These are phyloP conservation scores for Noccaea caerulescens DNA, from an alignment of 345 rosid genomes.

Conservation along the genomic window DNA sequence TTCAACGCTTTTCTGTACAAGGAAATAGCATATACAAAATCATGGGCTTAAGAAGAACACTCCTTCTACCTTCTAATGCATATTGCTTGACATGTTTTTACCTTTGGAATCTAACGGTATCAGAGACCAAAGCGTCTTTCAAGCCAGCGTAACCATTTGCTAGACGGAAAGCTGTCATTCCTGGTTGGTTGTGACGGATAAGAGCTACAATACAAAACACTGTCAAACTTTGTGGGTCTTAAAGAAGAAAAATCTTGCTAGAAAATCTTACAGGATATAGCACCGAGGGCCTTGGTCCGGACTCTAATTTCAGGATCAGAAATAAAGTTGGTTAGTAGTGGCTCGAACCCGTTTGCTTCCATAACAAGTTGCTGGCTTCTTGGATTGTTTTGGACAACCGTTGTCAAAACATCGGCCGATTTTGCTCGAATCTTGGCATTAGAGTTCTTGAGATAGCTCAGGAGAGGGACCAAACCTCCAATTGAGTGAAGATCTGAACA, in stretches of 20 bases:
- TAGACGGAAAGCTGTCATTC: constrained; percentile 76
- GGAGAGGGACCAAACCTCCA: constrained; percentile 90
- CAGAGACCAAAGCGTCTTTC: constrained; percentile 80
- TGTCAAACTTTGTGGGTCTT: not conserved
- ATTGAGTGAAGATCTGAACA: constrained; percentile 82
- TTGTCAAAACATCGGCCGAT: constrained; percentile 84
- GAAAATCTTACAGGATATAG: constrained; percentile 80
- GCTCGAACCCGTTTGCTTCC: constrained; percentile 94
- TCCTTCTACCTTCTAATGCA: constrained; percentile 10
- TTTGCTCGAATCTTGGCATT: constrained; percentile 83
- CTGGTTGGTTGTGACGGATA: constrained; percentile 81
- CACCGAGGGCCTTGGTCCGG: constrained; percentile 83
- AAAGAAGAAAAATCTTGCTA: not conserved
- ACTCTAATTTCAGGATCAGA: constrained; percentile 68
- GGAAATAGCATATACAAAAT: not conserved
- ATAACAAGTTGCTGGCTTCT: constrained; percentile 83
- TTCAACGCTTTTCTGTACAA: constrained; percentile 83
- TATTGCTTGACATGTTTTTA: constrained; percentile 26
- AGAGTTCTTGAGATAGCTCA: constrained; percentile 70
- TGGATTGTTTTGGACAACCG: constrained; percentile 93
- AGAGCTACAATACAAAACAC: constrained; percentile 62
- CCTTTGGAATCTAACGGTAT: constrained; percentile 80
- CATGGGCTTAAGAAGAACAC: not conserved
- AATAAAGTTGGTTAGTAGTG: constrained; percentile 65
- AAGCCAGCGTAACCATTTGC: constrained; percentile 87